phyloP scores from a whole-genome alignment of 2,329 filamentous ascomycete species.

The Fusarium sp. region DNA sequence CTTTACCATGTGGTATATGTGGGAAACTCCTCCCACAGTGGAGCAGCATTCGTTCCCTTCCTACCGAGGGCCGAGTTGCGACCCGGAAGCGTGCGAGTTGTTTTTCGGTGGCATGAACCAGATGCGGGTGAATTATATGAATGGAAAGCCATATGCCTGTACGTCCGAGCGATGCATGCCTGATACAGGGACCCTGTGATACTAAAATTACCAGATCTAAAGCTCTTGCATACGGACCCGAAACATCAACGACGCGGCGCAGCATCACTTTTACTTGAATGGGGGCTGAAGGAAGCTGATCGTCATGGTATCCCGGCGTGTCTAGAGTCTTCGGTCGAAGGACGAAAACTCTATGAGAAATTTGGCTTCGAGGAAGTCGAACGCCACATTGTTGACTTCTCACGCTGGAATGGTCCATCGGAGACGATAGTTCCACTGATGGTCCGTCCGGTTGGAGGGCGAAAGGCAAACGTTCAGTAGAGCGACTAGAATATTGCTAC shows the following conservation, averaged over 20 bases:
- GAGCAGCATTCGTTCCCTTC: constrained; percentile 38
- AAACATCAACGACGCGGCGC: constrained; percentile 50
- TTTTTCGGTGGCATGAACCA: constrained; percentile 47
- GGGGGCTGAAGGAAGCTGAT: constrained; percentile 50
- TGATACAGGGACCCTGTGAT: background rate
- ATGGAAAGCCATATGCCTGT: constrained; percentile 50
- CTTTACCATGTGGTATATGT: constrained; percentile 51
- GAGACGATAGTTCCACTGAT: constrained; percentile 37
- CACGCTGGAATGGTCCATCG: constrained; percentile 43
- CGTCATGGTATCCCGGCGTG: constrained; percentile 49
- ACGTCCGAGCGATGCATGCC: constrained; percentile 25
- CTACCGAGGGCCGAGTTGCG: constrained; percentile 44
- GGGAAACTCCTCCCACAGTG: constrained; percentile 34
- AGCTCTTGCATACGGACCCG: constrained; percentile 51
- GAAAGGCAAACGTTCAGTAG: too few species aligned
- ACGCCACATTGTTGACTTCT: constrained; percentile 40
- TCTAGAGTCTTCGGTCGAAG: constrained; percentile 50
- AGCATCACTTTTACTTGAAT: constrained; percentile 48
- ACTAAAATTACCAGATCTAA: constrained; percentile 45
- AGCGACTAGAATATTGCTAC: too few species aligned
- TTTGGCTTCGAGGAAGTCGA: constrained; percentile 49
- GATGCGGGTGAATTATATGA: constrained; percentile 45
- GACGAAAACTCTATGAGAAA: constrained; percentile 48
- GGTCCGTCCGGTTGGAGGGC: constrained; percentile 33
- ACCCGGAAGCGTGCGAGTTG: constrained; percentile 47